Conservation (phyloP, 306 rosid genomes). For the Hippophae gyantsensis region DNA sequence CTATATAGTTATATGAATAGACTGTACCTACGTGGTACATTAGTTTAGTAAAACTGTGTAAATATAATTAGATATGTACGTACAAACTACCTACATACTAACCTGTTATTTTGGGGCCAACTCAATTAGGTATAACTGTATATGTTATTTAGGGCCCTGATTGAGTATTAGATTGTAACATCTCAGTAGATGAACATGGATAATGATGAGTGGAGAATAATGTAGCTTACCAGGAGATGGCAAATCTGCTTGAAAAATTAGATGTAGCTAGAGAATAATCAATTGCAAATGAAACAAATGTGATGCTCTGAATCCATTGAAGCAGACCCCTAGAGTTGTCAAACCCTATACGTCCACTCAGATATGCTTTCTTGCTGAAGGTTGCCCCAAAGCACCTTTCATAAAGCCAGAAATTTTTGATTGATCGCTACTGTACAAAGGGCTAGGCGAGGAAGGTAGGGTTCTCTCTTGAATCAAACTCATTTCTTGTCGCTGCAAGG, state of each 20-base stretch:
- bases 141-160: too few species aligned
- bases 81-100: too few species aligned
- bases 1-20: too few species aligned
- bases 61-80: too few species aligned
- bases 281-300: conserved; percentile 67
- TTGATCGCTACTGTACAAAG: conserved; percentile 77
- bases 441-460: conserved; percentile 78
- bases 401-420: conserved; percentile 61
- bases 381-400: conserved; percentile 75
- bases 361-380: conserved; percentile 65
- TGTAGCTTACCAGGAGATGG: conserved; percentile 53
- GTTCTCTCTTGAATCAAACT: conserved; percentile 70
- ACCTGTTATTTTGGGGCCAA: too few species aligned
- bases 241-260: conserved; percentile 54
- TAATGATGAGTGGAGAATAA: not conserved
- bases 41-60: too few species aligned
- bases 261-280: conserved; percentile 74
- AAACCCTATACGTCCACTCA: conserved; percentile 59
- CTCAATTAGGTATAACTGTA: too few species aligned
- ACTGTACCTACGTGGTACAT: too few species aligned
- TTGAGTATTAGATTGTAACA: too few species aligned
- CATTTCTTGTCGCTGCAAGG: conserved; percentile 78
- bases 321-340: conserved; percentile 76
- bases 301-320: conserved; percentile 87
- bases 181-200: too few species aligned